Evolutionary conservation across 148 eudicot genomes (phyloP).

Genomic region (Vaccinium darrowii): DNA sequence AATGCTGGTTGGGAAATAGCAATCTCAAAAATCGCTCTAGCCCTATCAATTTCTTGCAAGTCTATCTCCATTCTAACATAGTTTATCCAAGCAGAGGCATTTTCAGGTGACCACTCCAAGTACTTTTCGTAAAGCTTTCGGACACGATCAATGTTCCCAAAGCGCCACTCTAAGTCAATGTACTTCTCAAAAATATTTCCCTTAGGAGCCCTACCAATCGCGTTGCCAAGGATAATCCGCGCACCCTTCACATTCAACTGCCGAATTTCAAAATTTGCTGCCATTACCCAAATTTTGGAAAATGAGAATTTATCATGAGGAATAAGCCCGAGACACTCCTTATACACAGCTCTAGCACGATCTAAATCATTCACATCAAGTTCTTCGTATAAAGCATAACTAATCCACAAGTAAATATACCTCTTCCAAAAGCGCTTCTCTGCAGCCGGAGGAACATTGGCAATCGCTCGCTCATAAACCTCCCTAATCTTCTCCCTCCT

Average conservation of each 20-base stretch:
- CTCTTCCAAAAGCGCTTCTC: not conserved
- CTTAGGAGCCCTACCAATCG: not conserved
- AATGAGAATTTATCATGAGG: slow-evolving; percentile 12
- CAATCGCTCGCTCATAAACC: not conserved
- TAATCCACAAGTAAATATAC: slow-evolving; percentile 22
- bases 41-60: slow-evolving; percentile 67
- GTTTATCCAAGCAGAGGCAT: not conserved
- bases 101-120: slow-evolving; percentile 6
- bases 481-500: not conserved
- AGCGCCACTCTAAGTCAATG: not conserved
- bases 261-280: slow-evolving; percentile 4
- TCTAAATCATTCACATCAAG: not conserved
- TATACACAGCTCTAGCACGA: slow-evolving; percentile 13
- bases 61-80: slow-evolving; percentile 44
- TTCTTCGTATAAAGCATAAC: not conserved
- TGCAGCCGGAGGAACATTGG: not conserved
- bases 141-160: not conserved
- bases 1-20: slow-evolving; percentile 80
- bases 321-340: slow-evolving; percentile 7
- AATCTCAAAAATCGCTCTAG: slow-evolving; percentile 67
- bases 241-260: not conserved
- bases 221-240: not conserved
- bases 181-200: not conserved
- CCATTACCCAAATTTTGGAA: slow-evolving; percentile 4
- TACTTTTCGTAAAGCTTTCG: slow-evolving; percentile 13